Conservation (phyloP, 2,329 filamentous ascomycete species). For the Verticillium alfalfae region DNA sequence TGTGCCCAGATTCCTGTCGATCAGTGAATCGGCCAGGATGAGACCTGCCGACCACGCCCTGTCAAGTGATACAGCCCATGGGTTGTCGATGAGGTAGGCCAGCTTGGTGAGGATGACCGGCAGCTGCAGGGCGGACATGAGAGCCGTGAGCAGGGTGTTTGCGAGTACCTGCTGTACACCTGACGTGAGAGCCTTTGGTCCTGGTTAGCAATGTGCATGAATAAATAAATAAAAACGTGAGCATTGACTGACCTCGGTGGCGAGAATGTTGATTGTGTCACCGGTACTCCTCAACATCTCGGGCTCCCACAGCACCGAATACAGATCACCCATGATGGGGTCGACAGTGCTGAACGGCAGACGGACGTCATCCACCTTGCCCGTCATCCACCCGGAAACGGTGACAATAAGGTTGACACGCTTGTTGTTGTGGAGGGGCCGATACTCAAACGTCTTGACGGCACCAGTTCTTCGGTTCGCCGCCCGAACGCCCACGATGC, state of each 20-base stretch:
- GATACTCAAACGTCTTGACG: conserved; percentile 94
- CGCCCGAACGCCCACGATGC: conserved; percentile 79
- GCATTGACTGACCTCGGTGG: conserved; percentile 68
- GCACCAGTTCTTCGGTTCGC: conserved; percentile 84
- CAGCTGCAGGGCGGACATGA: conserved; percentile 92
- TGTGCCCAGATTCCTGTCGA: conserved; percentile 85
- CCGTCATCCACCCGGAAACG: conserved; percentile 96
- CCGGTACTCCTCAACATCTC: conserved; percentile 98
- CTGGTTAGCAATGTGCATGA: conserved; percentile 16
- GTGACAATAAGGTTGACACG: conserved; percentile 93
- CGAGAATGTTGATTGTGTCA: conserved; percentile 96
- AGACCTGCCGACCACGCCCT: conserved; percentile 83
- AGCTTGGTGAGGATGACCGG: conserved; percentile 90
- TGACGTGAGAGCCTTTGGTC: conserved; percentile 78
- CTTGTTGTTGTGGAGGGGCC: conserved; percentile 96
- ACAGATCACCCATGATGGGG: conserved; percentile 96
- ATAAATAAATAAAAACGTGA: not conserved
- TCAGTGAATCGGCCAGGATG: conserved; percentile 89
- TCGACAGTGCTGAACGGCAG: conserved; percentile 95
- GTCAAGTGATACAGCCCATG: conserved; percentile 94
- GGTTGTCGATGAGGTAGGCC: conserved; percentile 94
- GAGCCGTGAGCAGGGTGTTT: conserved; percentile 76
- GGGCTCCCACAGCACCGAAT: conserved; percentile 95
- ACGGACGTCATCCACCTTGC: conserved; percentile 93
- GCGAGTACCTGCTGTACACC: conserved; percentile 92